Percentiles rank a stretch among this genome's conserved stretches.
Evolutionary conservation across 75 land plant genomes (phyloP).

Genomic region (Chamaecyparis obtusa): DNA sequence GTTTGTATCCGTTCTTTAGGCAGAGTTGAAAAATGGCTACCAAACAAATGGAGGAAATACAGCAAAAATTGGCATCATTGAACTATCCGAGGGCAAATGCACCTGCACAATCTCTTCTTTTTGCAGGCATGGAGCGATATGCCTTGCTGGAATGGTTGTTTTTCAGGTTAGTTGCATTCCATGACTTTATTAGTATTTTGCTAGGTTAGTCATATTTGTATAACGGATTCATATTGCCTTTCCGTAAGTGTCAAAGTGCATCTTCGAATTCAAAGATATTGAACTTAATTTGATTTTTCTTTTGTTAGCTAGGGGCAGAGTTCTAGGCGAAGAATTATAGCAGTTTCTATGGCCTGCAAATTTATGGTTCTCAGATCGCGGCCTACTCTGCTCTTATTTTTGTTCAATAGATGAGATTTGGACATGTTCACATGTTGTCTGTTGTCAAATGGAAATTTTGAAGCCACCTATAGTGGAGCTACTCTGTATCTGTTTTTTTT

Average conservation of each 20-base stretch:
- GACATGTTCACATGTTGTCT: neutral
- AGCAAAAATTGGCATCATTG: constrained; percentile 61
- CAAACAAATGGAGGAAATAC: constrained; percentile 90
- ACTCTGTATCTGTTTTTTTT: neutral
- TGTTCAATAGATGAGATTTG: neutral
- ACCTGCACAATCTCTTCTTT: constrained; percentile 91
- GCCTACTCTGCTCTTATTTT: neutral
- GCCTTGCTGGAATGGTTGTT: constrained; percentile 96
- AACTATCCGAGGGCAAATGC: constrained; percentile 86
- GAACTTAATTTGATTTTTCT: neutral
- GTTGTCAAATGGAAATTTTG: neutral
- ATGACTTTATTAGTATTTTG: neutral
- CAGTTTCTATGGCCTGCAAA: neutral
- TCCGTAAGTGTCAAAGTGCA: neutral
- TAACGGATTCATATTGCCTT: neutral
- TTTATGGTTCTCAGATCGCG: neutral
- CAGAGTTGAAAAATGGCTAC: constrained; percentile 3
- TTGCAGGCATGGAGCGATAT: constrained; percentile 92
- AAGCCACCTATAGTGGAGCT: neutral
- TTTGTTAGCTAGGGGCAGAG: neutral
- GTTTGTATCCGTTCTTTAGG: neutral
- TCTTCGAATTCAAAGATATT: neutral
- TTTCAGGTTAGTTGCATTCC: constrained; percentile 52
- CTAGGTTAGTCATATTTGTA: neutral
- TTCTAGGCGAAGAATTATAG: neutral